phyloP scores from a whole-genome alignment of 2,329 filamentous ascomycete species.

The Botrytis galanthina region DNA sequence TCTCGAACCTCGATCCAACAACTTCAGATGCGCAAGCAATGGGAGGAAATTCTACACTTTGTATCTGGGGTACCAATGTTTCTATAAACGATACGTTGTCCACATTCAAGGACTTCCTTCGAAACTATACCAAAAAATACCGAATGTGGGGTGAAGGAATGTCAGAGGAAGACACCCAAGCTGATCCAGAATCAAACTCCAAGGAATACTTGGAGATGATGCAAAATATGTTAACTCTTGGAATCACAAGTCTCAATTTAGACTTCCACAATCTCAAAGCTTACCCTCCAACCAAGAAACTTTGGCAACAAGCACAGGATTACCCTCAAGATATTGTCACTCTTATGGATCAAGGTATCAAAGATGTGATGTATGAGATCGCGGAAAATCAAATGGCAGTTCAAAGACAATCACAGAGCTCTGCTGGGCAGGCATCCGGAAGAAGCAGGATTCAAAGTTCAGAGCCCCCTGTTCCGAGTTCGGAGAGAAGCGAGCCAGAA shows the following conservation, averaged over 20 bases:
- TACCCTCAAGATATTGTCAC: constrained; percentile 97
- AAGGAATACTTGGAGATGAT: constrained; percentile 83
- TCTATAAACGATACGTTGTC: constrained; percentile 87
- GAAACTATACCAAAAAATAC: constrained; percentile 91
- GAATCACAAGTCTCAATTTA: constrained; percentile 79
- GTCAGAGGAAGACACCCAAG: constrained; percentile 69
- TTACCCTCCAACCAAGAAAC: constrained; percentile 86
- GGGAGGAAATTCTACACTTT: constrained; percentile 74
- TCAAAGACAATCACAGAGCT: constrained; percentile 60
- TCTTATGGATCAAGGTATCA: constrained; percentile 91
- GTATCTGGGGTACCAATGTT: constrained; percentile 97
- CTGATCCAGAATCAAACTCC: constrained; percentile 67
- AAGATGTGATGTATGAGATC: constrained; percentile 89
- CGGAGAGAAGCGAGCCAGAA: constrained; percentile 61
- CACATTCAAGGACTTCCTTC: constrained; percentile 86
- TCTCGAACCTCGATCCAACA: constrained; percentile 67
- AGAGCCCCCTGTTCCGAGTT: constrained; percentile 74
- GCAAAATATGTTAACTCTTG: constrained; percentile 86
- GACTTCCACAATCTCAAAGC: constrained; percentile 87
- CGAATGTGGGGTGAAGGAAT: constrained; percentile 88
- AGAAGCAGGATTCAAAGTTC: constrained; percentile 60
- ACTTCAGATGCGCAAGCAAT: constrained; percentile 90
- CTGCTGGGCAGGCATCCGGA: constrained; percentile 47
- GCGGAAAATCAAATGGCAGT: constrained; percentile 76
- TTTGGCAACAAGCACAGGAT: constrained; percentile 92